phyloP scores from a whole-genome alignment of 441 rosid genomes.

The Adansonia madagascariensis region DNA sequence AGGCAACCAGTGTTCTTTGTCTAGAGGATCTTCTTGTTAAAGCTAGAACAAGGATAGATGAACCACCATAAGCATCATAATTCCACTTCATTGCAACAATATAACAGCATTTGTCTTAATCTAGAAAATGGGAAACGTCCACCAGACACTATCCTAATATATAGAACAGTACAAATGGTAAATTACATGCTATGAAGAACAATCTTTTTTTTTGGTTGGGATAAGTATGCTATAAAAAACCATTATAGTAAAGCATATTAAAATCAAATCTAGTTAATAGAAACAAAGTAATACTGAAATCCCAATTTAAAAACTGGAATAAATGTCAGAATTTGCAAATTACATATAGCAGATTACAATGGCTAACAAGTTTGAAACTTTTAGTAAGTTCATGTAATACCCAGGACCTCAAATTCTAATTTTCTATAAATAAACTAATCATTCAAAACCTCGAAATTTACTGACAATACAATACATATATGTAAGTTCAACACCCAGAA shows the following conservation, averaged over 20 bases:
- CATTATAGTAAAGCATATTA: background rate
- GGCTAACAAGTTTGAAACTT: background rate
- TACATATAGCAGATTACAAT: background rate
- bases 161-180: conserved; percentile 9
- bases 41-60: background rate
- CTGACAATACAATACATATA: background rate
- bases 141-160: background rate
- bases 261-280: background rate
- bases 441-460: background rate
- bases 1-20: background rate
- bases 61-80: conserved; percentile 22
- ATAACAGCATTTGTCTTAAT: conserved; percentile 2
- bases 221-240: background rate
- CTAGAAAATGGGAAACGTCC: background rate
- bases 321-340: background rate
- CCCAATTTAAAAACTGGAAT: background rate
- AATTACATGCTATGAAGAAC: background rate
- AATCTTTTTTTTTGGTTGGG: background rate
- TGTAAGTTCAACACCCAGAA: background rate
- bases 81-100: conserved; percentile 6
- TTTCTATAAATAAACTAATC: background rate
- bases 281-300: background rate
- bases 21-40: conserved; percentile 21
- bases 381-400: background rate
- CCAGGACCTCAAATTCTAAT: background rate